Conservation (phyloP, 2,329 filamentous ascomycete species). For the Cucurbitaria berberidis region DNA sequence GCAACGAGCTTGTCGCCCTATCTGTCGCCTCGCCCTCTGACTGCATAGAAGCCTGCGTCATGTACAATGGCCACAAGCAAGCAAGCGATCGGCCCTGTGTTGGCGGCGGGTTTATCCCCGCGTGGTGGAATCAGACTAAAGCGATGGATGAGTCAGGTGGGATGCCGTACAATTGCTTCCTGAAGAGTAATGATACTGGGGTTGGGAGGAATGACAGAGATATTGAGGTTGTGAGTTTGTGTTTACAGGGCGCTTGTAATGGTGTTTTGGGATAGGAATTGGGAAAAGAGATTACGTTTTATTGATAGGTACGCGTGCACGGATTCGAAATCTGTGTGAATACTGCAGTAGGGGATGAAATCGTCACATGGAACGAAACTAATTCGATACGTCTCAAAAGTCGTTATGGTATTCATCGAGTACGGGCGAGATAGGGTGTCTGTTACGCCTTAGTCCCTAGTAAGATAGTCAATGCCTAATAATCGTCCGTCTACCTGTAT, state of each 20-base stretch:
- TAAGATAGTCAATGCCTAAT: too few species aligned
- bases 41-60: conserved; percentile 14
- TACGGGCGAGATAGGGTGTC: too few species aligned
- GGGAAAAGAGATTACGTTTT: too few species aligned
- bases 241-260: background rate
- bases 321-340: too few species aligned
- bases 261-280: background rate
- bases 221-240: conserved; percentile 9
- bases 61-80: conserved; percentile 7
- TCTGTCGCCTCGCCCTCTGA: background rate
- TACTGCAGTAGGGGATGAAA: too few species aligned
- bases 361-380: too few species aligned
- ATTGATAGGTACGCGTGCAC: too few species aligned
- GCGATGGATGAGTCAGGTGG: conserved; percentile 4
- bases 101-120: conserved; percentile 7
- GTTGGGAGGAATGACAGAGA: conserved; percentile 7
- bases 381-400: too few species aligned
- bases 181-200: conserved; percentile 4
- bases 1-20: background rate
- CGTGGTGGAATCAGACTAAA: conserved; percentile 11
- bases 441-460: too few species aligned
- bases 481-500: too few species aligned
- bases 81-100: conserved; percentile 2
- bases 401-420: too few species aligned
- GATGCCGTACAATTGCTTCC: conserved; percentile 14